Evolutionary conservation across 2,329 filamentous ascomycete genomes (phyloP).

Genomic region (Colletotrichum navitas): DNA sequence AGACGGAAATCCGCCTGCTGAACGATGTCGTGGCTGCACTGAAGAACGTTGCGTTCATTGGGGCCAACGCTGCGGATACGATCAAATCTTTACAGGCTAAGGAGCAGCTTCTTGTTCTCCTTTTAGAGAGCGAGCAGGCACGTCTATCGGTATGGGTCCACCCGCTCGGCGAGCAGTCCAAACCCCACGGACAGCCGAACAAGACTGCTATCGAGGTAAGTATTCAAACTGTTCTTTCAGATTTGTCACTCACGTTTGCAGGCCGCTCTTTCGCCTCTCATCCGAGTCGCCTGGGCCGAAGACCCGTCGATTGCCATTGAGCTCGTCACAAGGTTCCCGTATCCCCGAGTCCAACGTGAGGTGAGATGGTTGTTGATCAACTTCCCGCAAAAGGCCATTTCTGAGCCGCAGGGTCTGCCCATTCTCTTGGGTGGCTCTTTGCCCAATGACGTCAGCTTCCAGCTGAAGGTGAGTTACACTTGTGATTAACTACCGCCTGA

Average conservation of each 20-base stretch:
- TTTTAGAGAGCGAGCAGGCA: constrained; percentile 87
- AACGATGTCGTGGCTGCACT: constrained; percentile 79
- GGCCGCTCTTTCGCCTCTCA: constrained; percentile 70
- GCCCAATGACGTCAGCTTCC: constrained; percentile 82
- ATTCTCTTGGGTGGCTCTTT: constrained; percentile 83
- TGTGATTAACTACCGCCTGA: constrained; percentile 8
- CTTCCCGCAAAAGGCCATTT: constrained; percentile 84
- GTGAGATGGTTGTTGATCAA: constrained; percentile 84
- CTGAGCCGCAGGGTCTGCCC: constrained; percentile 85
- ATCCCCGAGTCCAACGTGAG: constrained; percentile 77
- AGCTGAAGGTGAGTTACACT: constrained; percentile 76
- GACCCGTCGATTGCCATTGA: constrained; percentile 90
- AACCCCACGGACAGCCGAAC: constrained; percentile 46
- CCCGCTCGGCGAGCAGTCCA: constrained; percentile 72
- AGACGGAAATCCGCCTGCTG: constrained; percentile 88
- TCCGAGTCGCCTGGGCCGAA: constrained; percentile 89
- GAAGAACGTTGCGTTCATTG: constrained; percentile 72
- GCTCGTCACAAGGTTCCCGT: constrained; percentile 83
- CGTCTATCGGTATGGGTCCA: constrained; percentile 91
- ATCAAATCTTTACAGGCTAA: constrained; percentile 79
- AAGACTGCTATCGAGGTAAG: constrained; percentile 54
- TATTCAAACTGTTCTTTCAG: neutral
- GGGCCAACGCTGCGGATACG: constrained; percentile 62
- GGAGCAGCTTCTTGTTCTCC: constrained; percentile 82
- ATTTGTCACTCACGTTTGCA: constrained; percentile 47